Percentiles rank a stretch among this genome's conserved stretches.
Evolutionary conservation across 148 eudicot species (phyloP).

Genomic region (Hydrangea macrophylla): DNA sequence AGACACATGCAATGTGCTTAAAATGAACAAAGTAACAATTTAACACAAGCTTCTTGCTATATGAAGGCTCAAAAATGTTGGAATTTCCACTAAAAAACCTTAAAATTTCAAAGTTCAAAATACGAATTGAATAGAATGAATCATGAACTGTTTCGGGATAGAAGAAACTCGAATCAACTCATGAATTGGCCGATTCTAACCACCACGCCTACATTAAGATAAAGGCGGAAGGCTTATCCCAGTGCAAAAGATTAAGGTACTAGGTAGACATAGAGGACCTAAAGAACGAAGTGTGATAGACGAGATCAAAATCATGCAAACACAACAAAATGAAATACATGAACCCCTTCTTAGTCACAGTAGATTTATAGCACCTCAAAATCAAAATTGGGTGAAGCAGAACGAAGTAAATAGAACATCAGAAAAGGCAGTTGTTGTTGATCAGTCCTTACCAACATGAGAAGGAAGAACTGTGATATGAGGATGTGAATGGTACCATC

Average conservation of each 20-base stretch:
- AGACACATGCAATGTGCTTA: no score
- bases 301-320: background rate
- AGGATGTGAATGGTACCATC: constrained; percentile 99
- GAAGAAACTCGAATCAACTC: no score
- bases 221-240: no score
- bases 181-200: no score
- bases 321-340: background rate
- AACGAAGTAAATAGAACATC: background rate
- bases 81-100: no score
- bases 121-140: no score
- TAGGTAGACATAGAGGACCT: background rate
- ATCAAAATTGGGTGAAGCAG: background rate
- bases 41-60: no score
- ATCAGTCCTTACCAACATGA: constrained; percentile 76
- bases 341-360: background rate
- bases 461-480: constrained; percentile 99
- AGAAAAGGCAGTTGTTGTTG: background rate
- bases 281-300: background rate
- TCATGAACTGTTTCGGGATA: no score
- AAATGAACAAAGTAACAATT: no score
- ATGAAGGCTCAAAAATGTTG: no score
- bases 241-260: background rate
- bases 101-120: no score
- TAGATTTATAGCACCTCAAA: background rate
- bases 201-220: no score